Base-by-base conservation (phyloP, 2,329 filamentous ascomycete genomes). In the Ophiocordyceps camponoti-leonardi region DNA sequence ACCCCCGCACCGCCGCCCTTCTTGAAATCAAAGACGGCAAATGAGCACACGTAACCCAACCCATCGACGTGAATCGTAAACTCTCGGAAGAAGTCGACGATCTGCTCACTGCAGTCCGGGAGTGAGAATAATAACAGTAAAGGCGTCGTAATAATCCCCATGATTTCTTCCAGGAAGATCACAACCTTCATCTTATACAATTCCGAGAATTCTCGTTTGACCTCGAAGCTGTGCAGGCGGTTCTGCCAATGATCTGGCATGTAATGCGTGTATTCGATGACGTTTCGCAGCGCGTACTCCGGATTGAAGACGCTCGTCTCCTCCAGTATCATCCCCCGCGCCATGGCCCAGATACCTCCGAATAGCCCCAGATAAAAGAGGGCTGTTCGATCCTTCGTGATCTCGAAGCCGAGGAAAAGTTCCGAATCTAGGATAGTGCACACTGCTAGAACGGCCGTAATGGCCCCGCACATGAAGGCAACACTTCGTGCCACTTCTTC, bases 61-160 rank as follows among this genome's bases (percentile, higher is more conserved):
- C 92, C 92, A 57, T 98, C 92, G 16, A 98, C 90, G 54, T 98
- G 88, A 20, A 98, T 80, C 0, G 92, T 96, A 54, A 96, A 95
- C 59, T 98, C 92, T 37, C 92, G 81, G 68, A 98, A 96, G 63
- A 98, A 98, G 63, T 98, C 92, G 48, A 96, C 81, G 50, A 98
- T 82, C 48, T 88, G 85, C 53, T 96, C 90, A 58, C 84, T 90
- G 61, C 85, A 93, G 53, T 80, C 83, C 0, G 88, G 86, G 31
- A 96, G 71, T 49, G 85, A 88, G 57, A 85, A 82, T 65, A 88
- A 83, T 13, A 98, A 73, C 40, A 98, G 75, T 54, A 94, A 80
- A 1, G 92, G 92, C 0, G 90, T 94, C 47, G 94, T 81, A 46
- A 96, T 75, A 59, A 98, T 93, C 56, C 88, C 90, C 49, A 95